Conservation (phyloP, 1,284 basidiomycete species). For the Gomphus bonarii region DNA sequence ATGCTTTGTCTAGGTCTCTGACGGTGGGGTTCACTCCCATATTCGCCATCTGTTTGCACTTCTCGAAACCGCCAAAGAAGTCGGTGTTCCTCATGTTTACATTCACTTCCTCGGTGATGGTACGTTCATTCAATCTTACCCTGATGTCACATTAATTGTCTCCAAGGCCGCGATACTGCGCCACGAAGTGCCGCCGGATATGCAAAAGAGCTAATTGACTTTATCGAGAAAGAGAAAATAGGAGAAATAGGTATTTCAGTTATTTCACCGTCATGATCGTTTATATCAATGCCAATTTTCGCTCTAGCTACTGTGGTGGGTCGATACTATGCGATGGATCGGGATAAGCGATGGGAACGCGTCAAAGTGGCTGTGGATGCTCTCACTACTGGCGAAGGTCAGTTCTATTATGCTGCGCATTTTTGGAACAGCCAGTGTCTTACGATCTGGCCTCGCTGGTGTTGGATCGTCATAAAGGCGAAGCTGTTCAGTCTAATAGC, state of each 20-base stretch:
- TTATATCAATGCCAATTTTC: conserved; percentile 11
- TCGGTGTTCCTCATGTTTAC: conserved; percentile 74
- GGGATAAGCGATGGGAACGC: conserved; percentile 91
- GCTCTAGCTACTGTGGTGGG: conserved; percentile 70
- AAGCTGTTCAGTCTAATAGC: conserved; percentile 19
- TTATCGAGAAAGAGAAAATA: conserved; percentile 65
- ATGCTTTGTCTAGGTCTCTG: conserved; percentile 50
- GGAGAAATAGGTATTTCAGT: conserved; percentile 30
- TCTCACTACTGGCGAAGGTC: conserved; percentile 66
- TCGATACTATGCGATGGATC: conserved; percentile 92
- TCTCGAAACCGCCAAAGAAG: conserved; percentile 78
- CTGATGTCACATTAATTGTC: background rate
- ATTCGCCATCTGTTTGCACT: conserved; percentile 80
- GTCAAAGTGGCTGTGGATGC: conserved; percentile 82
- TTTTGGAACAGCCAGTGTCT: background rate
- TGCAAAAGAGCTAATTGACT: conserved; percentile 65
- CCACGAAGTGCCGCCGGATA: conserved; percentile 71
- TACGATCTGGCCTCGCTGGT: background rate
- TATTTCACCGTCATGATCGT: background rate
- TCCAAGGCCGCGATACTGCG: conserved; percentile 67
- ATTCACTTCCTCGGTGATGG: conserved; percentile 86
- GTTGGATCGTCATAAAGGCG: background rate
- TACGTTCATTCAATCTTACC: background rate
- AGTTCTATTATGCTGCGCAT: conserved; percentile 27
- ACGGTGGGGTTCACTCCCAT: conserved; percentile 93